Percentiles rank a stretch among this genome's conserved stretches.
Evolutionary conservation across 768 basidiomycete species (phyloP).

Genomic region (Naganishia antarctica): DNA sequence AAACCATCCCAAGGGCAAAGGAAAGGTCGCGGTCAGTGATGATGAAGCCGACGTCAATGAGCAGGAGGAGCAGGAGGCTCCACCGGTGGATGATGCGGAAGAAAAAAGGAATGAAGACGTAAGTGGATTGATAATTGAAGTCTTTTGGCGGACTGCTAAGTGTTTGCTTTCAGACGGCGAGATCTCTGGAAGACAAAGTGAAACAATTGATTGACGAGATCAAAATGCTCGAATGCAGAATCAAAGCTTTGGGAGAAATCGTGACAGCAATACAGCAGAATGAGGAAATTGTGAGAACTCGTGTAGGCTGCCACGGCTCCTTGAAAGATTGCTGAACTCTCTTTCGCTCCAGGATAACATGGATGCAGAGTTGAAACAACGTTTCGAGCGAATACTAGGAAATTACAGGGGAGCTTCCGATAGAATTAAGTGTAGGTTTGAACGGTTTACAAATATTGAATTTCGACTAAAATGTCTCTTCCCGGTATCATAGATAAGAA

Average conservation of each 20-base stretch:
- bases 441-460: background rate
- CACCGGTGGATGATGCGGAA: slow-evolving; percentile 13
- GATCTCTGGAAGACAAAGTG: slow-evolving; percentile 13
- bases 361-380: background rate
- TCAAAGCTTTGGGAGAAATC: background rate
- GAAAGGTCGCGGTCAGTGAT: background rate
- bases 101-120: slow-evolving; percentile 19
- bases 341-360: slow-evolving; percentile 3
- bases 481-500: slow-evolving; percentile 18
- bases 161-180: background rate
- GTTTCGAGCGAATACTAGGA: slow-evolving; percentile 4
- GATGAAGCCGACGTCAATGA: slow-evolving; percentile 28
- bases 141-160: background rate
- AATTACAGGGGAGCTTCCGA: slow-evolving; percentile 12
- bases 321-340: background rate
- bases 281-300: background rate
- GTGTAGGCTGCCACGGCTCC: background rate
- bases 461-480: background rate
- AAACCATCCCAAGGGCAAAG: background rate
- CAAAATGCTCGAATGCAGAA: slow-evolving; percentile 2
- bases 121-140: background rate
- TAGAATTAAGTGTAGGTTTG: slow-evolving; percentile 22
- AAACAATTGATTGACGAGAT: slow-evolving; percentile 14
- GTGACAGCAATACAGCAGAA: background rate
- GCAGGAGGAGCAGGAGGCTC: background rate